phyloP scores from a whole-genome alignment of 768 basidiomycete species.

The Asterophora lycoperdoides region DNA sequence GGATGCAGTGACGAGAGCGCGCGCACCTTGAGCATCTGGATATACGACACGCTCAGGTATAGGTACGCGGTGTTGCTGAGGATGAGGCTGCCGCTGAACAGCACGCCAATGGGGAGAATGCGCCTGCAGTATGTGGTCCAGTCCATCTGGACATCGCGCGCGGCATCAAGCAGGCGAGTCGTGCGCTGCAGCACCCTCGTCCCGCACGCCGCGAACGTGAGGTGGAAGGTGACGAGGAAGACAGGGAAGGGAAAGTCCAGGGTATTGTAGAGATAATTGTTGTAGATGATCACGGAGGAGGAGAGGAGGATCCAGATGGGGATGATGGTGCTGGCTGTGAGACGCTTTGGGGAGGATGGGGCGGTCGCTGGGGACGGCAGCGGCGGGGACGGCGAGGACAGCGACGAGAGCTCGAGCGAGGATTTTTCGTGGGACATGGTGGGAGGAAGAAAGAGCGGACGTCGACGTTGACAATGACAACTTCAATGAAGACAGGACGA shows the following conservation, averaged over 20 bases:
- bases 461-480: no score
- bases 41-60: conserved; percentile 87
- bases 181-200: conserved; percentile 82
- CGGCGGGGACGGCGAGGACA: background rate
- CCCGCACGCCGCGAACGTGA: conserved; percentile 74
- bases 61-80: conserved; percentile 92
- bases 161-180: conserved; percentile 74
- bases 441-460: no score
- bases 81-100: conserved; percentile 90
- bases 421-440: no score
- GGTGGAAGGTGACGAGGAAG: conserved; percentile 89
- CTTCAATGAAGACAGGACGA: background rate
- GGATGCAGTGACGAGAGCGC: no score
- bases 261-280: conserved; percentile 84
- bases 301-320: conserved; percentile 92
- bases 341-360: conserved; percentile 39
- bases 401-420: no score
- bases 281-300: conserved; percentile 92
- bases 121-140: conserved; percentile 74
- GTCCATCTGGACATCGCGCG: conserved; percentile 75
- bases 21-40: conserved; percentile 84
- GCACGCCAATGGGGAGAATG: conserved; percentile 89
- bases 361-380: conserved; percentile 32
- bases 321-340: conserved; percentile 70
- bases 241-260: conserved; percentile 87